Evolutionary conservation across 352 stramenopile species (phyloP), one percentile per base, ranked within the genome.

Genomic region (Phytophthora nicotianae): DNA sequence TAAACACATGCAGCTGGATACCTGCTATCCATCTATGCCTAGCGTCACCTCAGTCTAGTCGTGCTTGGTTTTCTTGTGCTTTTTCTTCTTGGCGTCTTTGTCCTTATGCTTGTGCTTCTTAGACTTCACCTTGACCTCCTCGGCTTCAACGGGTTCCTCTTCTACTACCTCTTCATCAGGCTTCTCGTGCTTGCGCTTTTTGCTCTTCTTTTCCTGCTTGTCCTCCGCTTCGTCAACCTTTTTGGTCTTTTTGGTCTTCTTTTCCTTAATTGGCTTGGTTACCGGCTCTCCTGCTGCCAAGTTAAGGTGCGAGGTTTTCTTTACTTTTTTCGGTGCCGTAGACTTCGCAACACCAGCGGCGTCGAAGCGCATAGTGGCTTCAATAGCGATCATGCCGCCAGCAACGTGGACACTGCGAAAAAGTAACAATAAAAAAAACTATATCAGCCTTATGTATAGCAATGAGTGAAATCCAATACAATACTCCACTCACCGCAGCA

Each of bases 311-410:
- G 38, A 58, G 5, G 55, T 16, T 50, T 65, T 72, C 26, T 62
- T 61, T 0, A 29, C 6, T 29, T 64, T 70, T 21, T 54, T 61
- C 6, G 17, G 26, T 13, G 54, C 32, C 3, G 42, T 47, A 9
- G 54, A 11, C 26, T 63, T 69, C 26, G 41, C 56, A 19, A 50
- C 48, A 4, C 24, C 23, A 24, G 23, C 26, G 9, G 29, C 61
- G 58, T 71, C 58, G 38, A 72, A 64, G 8, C 81, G 79, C 85
- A 94, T 91, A 17, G 81, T 85, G 6, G 74, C 83, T 53, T 92
- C 83, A 64, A 95, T 91, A 29, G 86, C 81, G 57, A 95, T 83
- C 76, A 95, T 89, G 1, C 81, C 83, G 29, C 84, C 79, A 23
- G 86, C 81, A 50, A 90, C 78, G 54, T 90, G 82, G 19, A 94